phyloP scores from a whole-genome alignment of 1,139 yeast genomes.

The Casaregolazyma lundiana region DNA sequence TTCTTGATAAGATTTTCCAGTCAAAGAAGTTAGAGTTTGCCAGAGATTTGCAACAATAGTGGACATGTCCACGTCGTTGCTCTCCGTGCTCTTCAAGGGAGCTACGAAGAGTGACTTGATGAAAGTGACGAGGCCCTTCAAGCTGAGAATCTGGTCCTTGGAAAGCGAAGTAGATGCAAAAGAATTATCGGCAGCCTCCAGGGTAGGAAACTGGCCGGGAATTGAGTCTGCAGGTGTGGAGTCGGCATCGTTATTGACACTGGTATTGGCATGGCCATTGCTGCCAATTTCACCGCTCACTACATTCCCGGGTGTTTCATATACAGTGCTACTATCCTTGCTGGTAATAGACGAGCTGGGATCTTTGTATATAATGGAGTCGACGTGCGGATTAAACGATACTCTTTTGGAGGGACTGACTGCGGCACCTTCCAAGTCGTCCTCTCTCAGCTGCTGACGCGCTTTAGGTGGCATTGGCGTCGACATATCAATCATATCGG shows the following conservation, averaged over 20 bases:
- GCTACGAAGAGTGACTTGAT: slow-evolving; percentile 3
- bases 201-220: slow-evolving; percentile 28
- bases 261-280: too few relatives aligned
- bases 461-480: background rate
- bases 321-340: background rate
- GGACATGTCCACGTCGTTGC: background rate
- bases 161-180: slow-evolving; percentile 8
- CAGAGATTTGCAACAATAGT: slow-evolving; percentile 1
- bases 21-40: slow-evolving; percentile 1
- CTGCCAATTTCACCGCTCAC: background rate
- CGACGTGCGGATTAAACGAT: slow-evolving; percentile 5
- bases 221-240: slow-evolving; percentile 15
- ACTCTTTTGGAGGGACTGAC: slow-evolving; percentile 4
- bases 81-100: background rate
- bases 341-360: background rate
- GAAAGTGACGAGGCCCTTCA: slow-evolving; percentile 5
- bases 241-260: too few relatives aligned
- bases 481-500: background rate
- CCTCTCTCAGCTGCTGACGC: background rate
- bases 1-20: background rate
- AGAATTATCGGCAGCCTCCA: slow-evolving; percentile 6
- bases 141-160: background rate
- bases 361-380: slow-evolving; percentile 3
- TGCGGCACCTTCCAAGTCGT: background rate
- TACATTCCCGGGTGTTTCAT: background rate